phyloP scores from a whole-genome alignment of 495 filamentous ascomycete genomes.

The Xeromyces bisporus region DNA sequence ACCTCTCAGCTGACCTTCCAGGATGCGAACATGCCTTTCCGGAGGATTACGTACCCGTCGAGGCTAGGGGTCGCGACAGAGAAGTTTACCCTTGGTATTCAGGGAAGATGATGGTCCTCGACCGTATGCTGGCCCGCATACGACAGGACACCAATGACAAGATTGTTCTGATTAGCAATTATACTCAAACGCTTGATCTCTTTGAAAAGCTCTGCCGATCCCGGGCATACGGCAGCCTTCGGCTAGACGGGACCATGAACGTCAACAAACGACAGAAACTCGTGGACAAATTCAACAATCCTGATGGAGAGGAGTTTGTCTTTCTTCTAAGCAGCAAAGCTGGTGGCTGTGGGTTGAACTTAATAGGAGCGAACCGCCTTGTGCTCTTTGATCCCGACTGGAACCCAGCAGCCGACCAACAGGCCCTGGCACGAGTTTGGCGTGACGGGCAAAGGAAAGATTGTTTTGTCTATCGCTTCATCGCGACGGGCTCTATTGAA shows the following conservation, averaged over 20 bases:
- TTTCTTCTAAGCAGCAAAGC: slow-evolving; percentile 95
- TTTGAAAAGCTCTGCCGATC: slow-evolving; percentile 83
- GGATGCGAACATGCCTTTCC: slow-evolving; percentile 74
- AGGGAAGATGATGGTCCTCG: slow-evolving; percentile 95
- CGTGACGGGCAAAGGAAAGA: slow-evolving; percentile 98
- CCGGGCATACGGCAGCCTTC: slow-evolving; percentile 67
- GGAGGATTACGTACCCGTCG: slow-evolving; percentile 76
- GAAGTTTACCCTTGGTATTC: slow-evolving; percentile 94
- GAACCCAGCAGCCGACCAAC: slow-evolving; percentile 97
- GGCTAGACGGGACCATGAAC: slow-evolving; percentile 93
- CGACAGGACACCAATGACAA: slow-evolving; percentile 96
- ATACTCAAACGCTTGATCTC: slow-evolving; percentile 89
- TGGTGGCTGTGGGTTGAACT: slow-evolving; percentile 89
- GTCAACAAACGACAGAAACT: slow-evolving; percentile 93
- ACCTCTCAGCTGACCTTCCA: slow-evolving; percentile 68
- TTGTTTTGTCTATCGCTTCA: slow-evolving; percentile 98
- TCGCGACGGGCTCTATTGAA: slow-evolving; percentile 93
- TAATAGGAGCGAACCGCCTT: slow-evolving; percentile 92
- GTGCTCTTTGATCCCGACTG: slow-evolving; percentile 98
- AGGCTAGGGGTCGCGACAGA: slow-evolving; percentile 71
- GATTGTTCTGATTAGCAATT: slow-evolving; percentile 97
- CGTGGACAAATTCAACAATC: slow-evolving; percentile 97
- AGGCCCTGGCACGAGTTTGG: slow-evolving; percentile 94
- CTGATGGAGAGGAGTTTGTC: slow-evolving; percentile 76
- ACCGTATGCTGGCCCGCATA: slow-evolving; percentile 95